Conservation (phyloP, 768 basidiomycete species). For the Auriscalpium microsporum region DNA sequence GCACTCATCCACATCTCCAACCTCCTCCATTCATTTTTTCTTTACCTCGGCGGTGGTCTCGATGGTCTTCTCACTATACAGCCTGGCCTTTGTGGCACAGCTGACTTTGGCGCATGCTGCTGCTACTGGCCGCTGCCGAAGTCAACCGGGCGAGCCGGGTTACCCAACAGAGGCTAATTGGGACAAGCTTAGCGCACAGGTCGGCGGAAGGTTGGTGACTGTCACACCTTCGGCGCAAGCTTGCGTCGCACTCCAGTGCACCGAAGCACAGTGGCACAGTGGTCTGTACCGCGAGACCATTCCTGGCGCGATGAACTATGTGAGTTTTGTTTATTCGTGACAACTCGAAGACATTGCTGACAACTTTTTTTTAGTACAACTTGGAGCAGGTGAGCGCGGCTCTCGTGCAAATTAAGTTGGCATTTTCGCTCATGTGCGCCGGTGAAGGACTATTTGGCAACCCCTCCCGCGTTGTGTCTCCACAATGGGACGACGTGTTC, state of each 20-base stretch:
- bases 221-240: conserved; percentile 6
- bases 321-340: not conserved
- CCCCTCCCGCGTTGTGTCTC: conserved; percentile 2
- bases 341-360: not conserved
- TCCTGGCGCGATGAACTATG: conserved; percentile 12
- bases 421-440: not conserved
- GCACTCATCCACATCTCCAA: too few relatives aligned
- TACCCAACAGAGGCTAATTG: conserved; percentile 7
- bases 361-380: conserved; percentile 1
- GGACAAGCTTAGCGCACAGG: conserved; percentile 7
- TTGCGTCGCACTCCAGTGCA: conserved; percentile 6
- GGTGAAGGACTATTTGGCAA: not conserved
- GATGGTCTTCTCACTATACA: too few relatives aligned
- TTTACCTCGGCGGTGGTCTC: too few relatives aligned
- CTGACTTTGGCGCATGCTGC: too few relatives aligned
- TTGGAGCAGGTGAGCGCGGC: conserved; percentile 8
- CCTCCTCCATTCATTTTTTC: too few relatives aligned
- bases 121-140: conserved; percentile 3
- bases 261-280: conserved; percentile 10
- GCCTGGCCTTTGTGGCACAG: too few relatives aligned
- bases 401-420: not conserved
- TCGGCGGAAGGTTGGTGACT: conserved; percentile 2
- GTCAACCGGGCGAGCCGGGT: conserved; percentile 8
- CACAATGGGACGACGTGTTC: conserved; percentile 8
- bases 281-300: conserved; percentile 6